Conservation (phyloP, 768 basidiomycete species). For the Trametes maxima region DNA sequence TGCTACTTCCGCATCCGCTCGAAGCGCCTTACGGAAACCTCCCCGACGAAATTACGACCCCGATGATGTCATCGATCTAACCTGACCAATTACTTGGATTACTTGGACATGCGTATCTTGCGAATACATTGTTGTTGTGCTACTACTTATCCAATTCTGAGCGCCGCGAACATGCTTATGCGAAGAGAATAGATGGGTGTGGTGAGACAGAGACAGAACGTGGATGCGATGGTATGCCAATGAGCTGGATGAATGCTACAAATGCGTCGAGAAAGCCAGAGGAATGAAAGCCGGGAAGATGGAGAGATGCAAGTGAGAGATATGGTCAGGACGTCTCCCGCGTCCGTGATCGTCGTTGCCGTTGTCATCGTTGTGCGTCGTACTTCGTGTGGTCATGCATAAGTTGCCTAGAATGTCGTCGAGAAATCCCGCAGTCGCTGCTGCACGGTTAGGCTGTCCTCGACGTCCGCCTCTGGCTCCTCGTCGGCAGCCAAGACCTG, state of each 20-base stretch:
- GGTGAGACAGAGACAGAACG: not conserved
- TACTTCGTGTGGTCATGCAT: conserved; percentile 10
- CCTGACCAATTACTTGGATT: conserved; percentile 28
- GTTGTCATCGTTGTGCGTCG: not conserved
- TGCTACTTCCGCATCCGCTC: not conserved
- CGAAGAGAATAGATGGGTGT: too few relatives aligned
- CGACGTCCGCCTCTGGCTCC: conserved; percentile 24
- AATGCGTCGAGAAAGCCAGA: conserved; percentile 17
- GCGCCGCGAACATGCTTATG: not conserved
- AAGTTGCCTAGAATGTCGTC: conserved; percentile 24
- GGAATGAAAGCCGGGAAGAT: not conserved
- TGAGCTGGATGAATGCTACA: conserved; percentile 2
- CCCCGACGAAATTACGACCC: conserved; percentile 23
- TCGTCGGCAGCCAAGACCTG: conserved; percentile 26
- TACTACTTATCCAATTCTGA: conserved; percentile 19
- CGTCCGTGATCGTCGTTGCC: conserved; percentile 9
- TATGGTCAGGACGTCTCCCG: conserved; percentile 11
- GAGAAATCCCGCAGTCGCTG: conserved; percentile 38
- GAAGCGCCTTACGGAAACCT: not conserved
- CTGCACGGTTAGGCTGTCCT: conserved; percentile 33
- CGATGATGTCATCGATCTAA: conserved; percentile 45
- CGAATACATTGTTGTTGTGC: conserved; percentile 8
- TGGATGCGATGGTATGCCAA: not conserved
- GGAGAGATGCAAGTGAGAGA: conserved; percentile 1
- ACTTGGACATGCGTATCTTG: not conserved